Percentiles rank a stretch among this genome's conserved stretches.
Evolutionary conservation across 345 rosid species (phyloP).

Genomic region (Eutrema heterophyllum): DNA sequence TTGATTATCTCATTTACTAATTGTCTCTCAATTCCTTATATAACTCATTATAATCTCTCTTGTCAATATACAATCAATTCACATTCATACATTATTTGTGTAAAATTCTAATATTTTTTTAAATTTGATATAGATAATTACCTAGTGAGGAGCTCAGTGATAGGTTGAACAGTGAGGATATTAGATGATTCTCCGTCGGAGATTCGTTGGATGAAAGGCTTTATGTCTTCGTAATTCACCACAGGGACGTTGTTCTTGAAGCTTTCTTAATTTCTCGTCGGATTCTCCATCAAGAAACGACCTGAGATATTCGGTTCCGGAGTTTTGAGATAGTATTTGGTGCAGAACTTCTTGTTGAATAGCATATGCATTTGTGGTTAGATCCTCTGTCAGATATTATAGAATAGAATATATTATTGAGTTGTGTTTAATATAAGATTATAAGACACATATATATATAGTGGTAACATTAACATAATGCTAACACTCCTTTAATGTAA

Average conservation of each 20-base stretch:
- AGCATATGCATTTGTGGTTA: slow-evolving; percentile 56
- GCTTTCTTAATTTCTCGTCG: slow-evolving; percentile 32
- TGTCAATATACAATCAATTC: too few species aligned
- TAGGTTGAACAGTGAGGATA: slow-evolving; percentile 60
- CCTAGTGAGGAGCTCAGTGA: slow-evolving; percentile 92
- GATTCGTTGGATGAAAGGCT: slow-evolving; percentile 61
- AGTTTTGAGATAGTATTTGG: slow-evolving; percentile 54
- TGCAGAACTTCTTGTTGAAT: slow-evolving; percentile 58
- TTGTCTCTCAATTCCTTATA: too few species aligned
- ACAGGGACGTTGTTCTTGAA: slow-evolving; percentile 72
- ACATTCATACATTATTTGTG: too few species aligned
- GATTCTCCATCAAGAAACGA: slow-evolving; percentile 45
- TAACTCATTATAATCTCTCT: too few species aligned
- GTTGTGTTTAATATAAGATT: too few species aligned
- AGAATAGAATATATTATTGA: too few species aligned
- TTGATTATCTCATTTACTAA: too few species aligned
- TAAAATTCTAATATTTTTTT: too few species aligned
- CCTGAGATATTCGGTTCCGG: slow-evolving; percentile 55
- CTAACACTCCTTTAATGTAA: too few species aligned
- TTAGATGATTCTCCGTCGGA: slow-evolving; percentile 77
- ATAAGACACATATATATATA: too few species aligned
- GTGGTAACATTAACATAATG: too few species aligned
- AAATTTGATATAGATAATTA: slow-evolving; percentile 20
- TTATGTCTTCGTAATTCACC: slow-evolving; percentile 79
- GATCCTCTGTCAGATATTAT: slow-evolving; percentile 41